phyloP scores from a whole-genome alignment of 345 rosid species.

The Cardamine resedifolia region DNA sequence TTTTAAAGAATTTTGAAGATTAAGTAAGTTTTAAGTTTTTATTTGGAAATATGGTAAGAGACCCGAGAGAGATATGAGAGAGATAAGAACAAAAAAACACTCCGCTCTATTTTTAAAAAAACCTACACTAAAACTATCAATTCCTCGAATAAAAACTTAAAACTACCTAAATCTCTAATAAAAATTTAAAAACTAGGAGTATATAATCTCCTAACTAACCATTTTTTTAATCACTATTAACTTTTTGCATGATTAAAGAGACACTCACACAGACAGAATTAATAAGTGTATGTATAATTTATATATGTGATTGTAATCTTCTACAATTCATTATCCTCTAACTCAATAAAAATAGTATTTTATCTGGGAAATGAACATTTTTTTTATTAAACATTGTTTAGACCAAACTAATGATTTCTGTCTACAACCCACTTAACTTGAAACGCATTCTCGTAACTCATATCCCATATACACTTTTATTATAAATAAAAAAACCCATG shows the following conservation, averaged over 20 bases:
- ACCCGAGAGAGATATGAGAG: too few species aligned
- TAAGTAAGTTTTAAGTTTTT: too few species aligned
- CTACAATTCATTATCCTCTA: background rate
- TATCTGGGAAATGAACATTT: background rate
- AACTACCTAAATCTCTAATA: too few species aligned
- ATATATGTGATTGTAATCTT: background rate
- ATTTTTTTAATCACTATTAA: conserved; percentile 4
- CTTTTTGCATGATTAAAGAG: conserved; percentile 6
- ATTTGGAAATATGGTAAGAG: too few species aligned
- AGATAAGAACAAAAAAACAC: too few species aligned
- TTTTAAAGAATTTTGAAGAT: too few species aligned
- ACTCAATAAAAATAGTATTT: background rate
- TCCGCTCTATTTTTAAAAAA: too few species aligned
- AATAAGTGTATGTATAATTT: background rate
- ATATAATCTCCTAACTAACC: too few species aligned
- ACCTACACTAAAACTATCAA: too few species aligned
- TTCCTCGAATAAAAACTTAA: too few species aligned
- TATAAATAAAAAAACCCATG: background rate
- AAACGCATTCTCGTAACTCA: background rate
- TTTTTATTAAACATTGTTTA: background rate
- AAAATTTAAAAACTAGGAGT: too few species aligned
- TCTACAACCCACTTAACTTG: background rate
- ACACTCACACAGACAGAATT: background rate
- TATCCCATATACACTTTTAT: background rate
- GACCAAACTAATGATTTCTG: background rate